Percentiles rank a stretch among this genome's conserved stretches.
Evolutionary conservation across 2,329 filamentous ascomycete species (phyloP).

Genomic region (Penicillium verrucosum): DNA sequence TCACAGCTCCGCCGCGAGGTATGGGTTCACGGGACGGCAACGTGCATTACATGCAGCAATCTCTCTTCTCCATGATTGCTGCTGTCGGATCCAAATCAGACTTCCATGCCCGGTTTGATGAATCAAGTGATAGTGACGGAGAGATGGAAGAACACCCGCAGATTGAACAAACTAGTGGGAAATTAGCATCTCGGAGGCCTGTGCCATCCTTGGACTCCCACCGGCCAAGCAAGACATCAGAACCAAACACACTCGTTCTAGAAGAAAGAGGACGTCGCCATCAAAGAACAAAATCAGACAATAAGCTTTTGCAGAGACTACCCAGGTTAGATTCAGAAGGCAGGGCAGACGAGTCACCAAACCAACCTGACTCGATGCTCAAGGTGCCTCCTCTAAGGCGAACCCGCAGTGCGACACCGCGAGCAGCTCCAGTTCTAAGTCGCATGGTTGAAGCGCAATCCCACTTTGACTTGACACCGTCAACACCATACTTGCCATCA

Average conservation of each 20-base stretch:
- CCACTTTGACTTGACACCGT: constrained; percentile 47
- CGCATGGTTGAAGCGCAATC: constrained; percentile 71
- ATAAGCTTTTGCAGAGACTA: constrained; percentile 58
- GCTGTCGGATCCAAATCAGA: constrained; percentile 79
- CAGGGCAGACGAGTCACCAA: constrained; percentile 24
- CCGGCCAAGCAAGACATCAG: not conserved
- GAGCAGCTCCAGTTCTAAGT: constrained; percentile 69
- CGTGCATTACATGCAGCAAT: constrained; percentile 79
- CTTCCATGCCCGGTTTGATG: constrained; percentile 77
- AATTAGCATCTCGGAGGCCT: constrained; percentile 4
- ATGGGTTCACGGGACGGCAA: constrained; percentile 40
- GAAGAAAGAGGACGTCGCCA: constrained; percentile 48
- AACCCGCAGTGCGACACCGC: constrained; percentile 40
- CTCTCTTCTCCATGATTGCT: constrained; percentile 87
- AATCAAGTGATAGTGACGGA: constrained; percentile 77
- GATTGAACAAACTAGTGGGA: constrained; percentile 4
- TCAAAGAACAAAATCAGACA: constrained; percentile 61
- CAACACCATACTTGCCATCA: constrained; percentile 19
- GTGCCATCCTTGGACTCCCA: not conserved
- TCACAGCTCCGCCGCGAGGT: constrained; percentile 52
- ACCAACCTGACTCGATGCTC: constrained; percentile 18
- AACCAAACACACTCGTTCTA: constrained; percentile 6
- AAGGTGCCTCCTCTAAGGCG: constrained; percentile 21
- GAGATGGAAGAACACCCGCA: constrained; percentile 38
- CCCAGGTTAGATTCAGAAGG: constrained; percentile 50